phyloP scores from a whole-genome alignment of 768 basidiomycete genomes.

The Termitomyces sp. region DNA sequence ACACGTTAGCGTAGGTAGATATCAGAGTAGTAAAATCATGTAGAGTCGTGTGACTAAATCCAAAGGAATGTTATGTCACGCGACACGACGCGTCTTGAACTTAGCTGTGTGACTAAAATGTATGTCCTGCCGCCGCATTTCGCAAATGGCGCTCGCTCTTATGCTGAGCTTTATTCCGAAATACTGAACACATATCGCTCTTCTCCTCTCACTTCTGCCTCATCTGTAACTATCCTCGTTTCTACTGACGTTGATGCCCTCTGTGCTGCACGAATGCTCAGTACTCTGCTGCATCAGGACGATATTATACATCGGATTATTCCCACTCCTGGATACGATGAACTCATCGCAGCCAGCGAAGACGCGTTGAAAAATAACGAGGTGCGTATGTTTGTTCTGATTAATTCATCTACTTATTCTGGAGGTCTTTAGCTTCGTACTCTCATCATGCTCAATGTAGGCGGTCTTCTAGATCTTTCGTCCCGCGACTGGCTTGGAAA shows the following conservation, averaged over 20 bases:
- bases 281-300: constrained; percentile 87
- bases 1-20: neutral
- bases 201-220: constrained; percentile 71
- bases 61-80: constrained; percentile 11
- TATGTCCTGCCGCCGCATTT: constrained; percentile 70
- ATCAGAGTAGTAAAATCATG: neutral
- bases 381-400: constrained; percentile 32
- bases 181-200: constrained; percentile 71
- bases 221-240: constrained; percentile 81
- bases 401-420: neutral
- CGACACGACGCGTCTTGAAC: constrained; percentile 14
- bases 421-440: constrained; percentile 63
- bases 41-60: constrained; percentile 6
- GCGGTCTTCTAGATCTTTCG: constrained; percentile 80
- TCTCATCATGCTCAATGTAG: constrained; percentile 89
- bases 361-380: constrained; percentile 65
- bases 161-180: constrained; percentile 65
- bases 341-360: constrained; percentile 60
- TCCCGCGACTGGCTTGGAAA: constrained; percentile 73
- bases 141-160: constrained; percentile 56
- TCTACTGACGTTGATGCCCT: constrained; percentile 91
- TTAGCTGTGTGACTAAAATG: constrained; percentile 28
- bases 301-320: constrained; percentile 88
- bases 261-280: constrained; percentile 87
- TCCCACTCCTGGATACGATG: constrained; percentile 82